Percentiles rank a stretch among this genome's conserved stretches.
Conservation (phyloP, 139 green algal species). For the Volvox reticuliferus region DNA sequence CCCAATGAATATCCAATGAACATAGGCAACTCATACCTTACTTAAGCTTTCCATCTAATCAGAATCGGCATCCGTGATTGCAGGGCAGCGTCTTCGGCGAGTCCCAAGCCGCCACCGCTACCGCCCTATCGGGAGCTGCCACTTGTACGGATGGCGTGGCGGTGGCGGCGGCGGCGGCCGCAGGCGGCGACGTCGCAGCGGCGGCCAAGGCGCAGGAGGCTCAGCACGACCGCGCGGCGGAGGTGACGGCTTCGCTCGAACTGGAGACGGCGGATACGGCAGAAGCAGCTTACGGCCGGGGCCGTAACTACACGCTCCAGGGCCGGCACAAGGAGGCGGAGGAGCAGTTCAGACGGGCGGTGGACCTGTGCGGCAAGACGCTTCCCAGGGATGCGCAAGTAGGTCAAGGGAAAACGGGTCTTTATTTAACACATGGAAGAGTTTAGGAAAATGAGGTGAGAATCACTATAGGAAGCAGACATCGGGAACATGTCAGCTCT, state of each 20-base stretch:
- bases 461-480: too few relatives aligned
- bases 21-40: background rate
- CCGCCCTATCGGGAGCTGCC: slow-evolving; percentile 1
- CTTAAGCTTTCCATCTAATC: background rate
- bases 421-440: too few relatives aligned
- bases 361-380: slow-evolving; percentile 24
- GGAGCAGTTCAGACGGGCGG: slow-evolving; percentile 18
- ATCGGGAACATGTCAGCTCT: too few relatives aligned
- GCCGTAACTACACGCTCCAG: background rate
- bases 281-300: slow-evolving; percentile 11
- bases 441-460: too few relatives aligned
- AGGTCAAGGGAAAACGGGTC: too few relatives aligned
- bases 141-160: slow-evolving; percentile 17
- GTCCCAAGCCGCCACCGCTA: slow-evolving; percentile 40
- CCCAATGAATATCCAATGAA: background rate
- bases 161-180: background rate
- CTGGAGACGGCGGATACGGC: slow-evolving; percentile 12
- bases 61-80: too few relatives aligned
- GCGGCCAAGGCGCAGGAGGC: slow-evolving; percentile 1
- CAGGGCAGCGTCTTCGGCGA: slow-evolving; percentile 36
- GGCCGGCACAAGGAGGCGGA: slow-evolving; percentile 43
- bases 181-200: background rate
- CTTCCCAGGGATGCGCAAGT: slow-evolving; percentile 32
- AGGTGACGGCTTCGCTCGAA: background rate
- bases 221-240: slow-evolving; percentile 15